A percentile compares a stretch with the other conserved stretches of the same genome.
phyloP scores from a whole-genome alignment of 345 rosid genomes.

The Isatis tinctoria region DNA sequence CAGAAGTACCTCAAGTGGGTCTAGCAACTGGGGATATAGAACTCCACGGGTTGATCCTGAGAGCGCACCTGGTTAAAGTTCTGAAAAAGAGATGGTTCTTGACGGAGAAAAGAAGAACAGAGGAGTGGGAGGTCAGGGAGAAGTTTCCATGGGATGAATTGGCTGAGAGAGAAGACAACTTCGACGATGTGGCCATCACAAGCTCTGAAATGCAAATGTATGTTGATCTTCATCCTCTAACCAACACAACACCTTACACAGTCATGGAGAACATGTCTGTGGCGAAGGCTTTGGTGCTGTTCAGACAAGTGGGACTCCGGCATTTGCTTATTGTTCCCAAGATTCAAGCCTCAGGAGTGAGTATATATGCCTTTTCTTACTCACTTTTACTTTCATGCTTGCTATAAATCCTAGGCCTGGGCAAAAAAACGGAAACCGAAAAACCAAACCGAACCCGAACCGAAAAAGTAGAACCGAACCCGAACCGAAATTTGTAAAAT shows the following conservation, averaged over 20 bases:
- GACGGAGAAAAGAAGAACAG: slow-evolving; percentile 68
- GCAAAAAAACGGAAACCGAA: too few species aligned
- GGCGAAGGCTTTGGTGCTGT: slow-evolving; percentile 85
- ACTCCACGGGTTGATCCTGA: slow-evolving; percentile 69
- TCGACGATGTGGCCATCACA: slow-evolving; percentile 62
- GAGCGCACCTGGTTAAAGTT: slow-evolving; percentile 70
- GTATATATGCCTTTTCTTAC: slow-evolving; percentile 32
- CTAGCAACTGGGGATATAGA: slow-evolving; percentile 38
- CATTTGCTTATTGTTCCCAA: slow-evolving; percentile 77
- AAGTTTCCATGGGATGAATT: slow-evolving; percentile 74
- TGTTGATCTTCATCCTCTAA: slow-evolving; percentile 80
- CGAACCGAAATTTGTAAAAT: too few species aligned
- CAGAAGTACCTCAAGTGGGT: slow-evolving; percentile 42
- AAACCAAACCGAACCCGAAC: too few species aligned
- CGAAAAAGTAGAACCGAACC: too few species aligned
- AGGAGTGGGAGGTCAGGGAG: slow-evolving; percentile 80
- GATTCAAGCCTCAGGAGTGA: slow-evolving; percentile 70
- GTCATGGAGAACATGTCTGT: slow-evolving; percentile 87
- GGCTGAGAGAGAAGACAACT: slow-evolving; percentile 63
- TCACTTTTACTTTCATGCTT: not conserved
- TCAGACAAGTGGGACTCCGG: slow-evolving; percentile 74
- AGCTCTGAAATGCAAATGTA: slow-evolving; percentile 86
- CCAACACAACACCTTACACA: slow-evolving; percentile 84
- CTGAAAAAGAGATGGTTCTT: slow-evolving; percentile 84
- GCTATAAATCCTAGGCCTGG: too few species aligned